Percentiles rank a stretch among this genome's conserved stretches.
These are phyloP conservation scores for Ascochyta lentis DNA, from an alignment of 2,329 filamentous ascomycete species.

Conservation along the genomic window DNA sequence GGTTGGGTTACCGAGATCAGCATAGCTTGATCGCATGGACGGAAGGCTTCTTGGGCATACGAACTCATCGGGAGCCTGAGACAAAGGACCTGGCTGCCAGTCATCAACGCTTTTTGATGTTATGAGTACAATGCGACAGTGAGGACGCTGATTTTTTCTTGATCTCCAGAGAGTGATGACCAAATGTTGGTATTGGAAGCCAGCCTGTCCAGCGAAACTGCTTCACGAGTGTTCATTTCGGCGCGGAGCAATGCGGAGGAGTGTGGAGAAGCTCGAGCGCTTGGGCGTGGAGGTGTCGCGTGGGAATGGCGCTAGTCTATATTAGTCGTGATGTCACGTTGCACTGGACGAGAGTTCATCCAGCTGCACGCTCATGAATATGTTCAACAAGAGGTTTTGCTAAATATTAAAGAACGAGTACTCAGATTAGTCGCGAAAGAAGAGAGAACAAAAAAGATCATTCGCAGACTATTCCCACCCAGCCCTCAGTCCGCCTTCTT, in stretches of 20 bases:
- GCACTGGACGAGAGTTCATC: constrained; percentile 4
- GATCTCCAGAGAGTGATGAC: neutral
- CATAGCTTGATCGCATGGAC: constrained; percentile 6
- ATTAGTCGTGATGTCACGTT: neutral
- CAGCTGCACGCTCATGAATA: neutral
- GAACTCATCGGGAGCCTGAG: neutral
- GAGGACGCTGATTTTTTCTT: neutral
- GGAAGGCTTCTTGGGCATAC: neutral
- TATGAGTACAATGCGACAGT: neutral
- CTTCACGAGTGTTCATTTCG: neutral
- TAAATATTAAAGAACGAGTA: neutral
- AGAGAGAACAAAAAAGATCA: too few relatives aligned
- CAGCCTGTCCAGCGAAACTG: neutral
- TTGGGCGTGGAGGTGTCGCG: constrained; percentile 13
- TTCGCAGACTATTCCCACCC: too few relatives aligned
- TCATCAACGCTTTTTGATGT: neutral
- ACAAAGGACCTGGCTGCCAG: neutral
- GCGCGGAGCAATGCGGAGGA: constrained; percentile 12
- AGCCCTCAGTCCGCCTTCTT: neutral
- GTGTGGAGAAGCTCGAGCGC: constrained; percentile 15
- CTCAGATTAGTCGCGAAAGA: too few relatives aligned
- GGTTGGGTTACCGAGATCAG: constrained; percentile 16
- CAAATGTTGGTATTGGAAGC: neutral
- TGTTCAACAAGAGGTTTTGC: neutral
- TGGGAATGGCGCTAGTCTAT: neutral